phyloP scores from a whole-genome alignment of 75 land plant genomes.

The Cunninghamia lanceolata region DNA sequence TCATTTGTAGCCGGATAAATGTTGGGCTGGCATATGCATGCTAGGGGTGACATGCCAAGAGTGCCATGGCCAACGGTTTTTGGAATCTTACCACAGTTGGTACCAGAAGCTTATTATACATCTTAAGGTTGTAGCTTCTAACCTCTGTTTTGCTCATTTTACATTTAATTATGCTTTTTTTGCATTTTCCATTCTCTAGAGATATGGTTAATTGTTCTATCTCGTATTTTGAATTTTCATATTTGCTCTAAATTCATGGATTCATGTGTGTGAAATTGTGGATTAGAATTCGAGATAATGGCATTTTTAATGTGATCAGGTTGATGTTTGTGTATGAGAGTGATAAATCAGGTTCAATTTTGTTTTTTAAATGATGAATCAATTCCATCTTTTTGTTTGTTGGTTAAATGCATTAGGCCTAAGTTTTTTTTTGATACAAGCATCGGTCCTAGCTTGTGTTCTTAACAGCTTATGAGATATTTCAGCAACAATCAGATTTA shows the following conservation, averaged over 20 bases:
- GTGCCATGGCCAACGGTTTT: slow-evolving; percentile 65
- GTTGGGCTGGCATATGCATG: slow-evolving; percentile 80
- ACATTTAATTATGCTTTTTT: neutral
- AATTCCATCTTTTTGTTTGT: neutral
- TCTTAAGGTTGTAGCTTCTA: slow-evolving; percentile 55
- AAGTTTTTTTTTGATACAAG: neutral
- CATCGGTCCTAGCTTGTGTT: neutral
- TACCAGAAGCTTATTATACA: slow-evolving; percentile 60
- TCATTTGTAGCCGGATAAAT: slow-evolving; percentile 66
- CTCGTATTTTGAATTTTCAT: neutral
- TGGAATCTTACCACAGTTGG: slow-evolving; percentile 64
- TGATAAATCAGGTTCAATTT: too few species aligned
- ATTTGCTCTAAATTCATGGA: neutral
- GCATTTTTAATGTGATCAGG: too few species aligned
- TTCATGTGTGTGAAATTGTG: neutral
- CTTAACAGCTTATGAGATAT: neutral
- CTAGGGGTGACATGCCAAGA: slow-evolving; percentile 80
- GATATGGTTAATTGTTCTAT: neutral
- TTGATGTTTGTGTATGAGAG: too few species aligned
- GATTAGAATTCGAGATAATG: neutral
- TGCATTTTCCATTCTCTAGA: neutral
- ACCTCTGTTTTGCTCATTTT: neutral
- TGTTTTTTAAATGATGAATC: neutral
- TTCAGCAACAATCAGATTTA: neutral
- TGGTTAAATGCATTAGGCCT: neutral